phyloP scores from a whole-genome alignment of 2,329 filamentous ascomycete genomes.

The Apiospora koreana region DNA sequence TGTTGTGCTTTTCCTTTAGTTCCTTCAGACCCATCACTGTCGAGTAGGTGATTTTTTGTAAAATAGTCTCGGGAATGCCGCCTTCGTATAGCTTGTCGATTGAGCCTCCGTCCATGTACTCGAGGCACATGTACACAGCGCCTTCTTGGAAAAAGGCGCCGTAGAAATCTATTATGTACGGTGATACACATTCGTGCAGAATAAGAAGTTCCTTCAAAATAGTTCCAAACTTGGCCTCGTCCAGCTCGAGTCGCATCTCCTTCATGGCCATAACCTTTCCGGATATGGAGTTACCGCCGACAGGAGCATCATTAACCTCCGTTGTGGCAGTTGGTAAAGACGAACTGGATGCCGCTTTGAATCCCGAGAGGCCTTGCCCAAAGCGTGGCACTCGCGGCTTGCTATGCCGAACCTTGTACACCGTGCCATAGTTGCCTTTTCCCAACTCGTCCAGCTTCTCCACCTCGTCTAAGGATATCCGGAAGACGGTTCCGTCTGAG shows the following conservation, averaged over 20 bases:
- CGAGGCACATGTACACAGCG: conserved; percentile 98
- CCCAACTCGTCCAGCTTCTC: conserved; percentile 91
- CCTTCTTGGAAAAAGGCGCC: conserved; percentile 99
- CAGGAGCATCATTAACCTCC: conserved; percentile 31
- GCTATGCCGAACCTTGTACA: conserved; percentile 92
- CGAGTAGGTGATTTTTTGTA: conserved; percentile 87
- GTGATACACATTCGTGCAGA: conserved; percentile 89
- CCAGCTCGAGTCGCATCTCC: conserved; percentile 91
- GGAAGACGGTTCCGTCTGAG: conserved; percentile 84
- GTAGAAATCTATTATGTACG: conserved; percentile 98
- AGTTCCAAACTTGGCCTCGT: conserved; percentile 94
- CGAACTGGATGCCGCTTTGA: conserved; percentile 40
- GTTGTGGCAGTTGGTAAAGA: conserved; percentile 22
- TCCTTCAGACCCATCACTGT: conserved; percentile 91
- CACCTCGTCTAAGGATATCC: conserved; percentile 89
- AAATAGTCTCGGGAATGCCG: conserved; percentile 83
- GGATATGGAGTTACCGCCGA: conserved; percentile 47
- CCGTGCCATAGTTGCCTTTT: conserved; percentile 97
- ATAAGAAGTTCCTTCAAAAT: conserved; percentile 98
- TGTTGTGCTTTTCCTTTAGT: conserved; percentile 97
- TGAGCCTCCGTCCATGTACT: conserved; percentile 98
- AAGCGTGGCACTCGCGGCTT: conserved; percentile 62
- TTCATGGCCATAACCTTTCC: conserved; percentile 99
- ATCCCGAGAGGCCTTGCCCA: conserved; percentile 56
- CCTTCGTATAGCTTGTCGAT: conserved; percentile 94